A percentile compares a stretch with the other conserved stretches of the same genome.
These are phyloP conservation scores for Cutaneotrichosporon sp. DNA, from an alignment of 1,284 basidiomycete genomes.

Conservation along the genomic window DNA sequence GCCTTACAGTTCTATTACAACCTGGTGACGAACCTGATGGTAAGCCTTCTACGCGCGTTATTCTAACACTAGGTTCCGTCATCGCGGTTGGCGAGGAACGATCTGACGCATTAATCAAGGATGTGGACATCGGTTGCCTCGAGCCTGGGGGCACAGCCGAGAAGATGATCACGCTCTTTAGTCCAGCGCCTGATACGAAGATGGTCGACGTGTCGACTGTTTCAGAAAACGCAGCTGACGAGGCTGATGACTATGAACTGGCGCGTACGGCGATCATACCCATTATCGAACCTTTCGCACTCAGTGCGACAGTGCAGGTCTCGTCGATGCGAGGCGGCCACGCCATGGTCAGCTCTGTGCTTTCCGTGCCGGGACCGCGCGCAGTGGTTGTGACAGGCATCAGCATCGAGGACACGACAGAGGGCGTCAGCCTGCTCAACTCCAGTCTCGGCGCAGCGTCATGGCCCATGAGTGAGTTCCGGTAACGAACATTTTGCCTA, in stretches of 20 bases:
- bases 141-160: slow-evolving; percentile 10
- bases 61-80: slow-evolving; percentile 1
- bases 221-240: slow-evolving; percentile 7
- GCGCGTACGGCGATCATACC: slow-evolving; percentile 28
- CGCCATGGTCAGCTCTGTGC: slow-evolving; percentile 4
- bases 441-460: slow-evolving; percentile 6
- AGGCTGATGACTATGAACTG: slow-evolving; percentile 22
- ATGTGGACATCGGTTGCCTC: slow-evolving; percentile 26
- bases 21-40: slow-evolving; percentile 72
- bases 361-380: slow-evolving; percentile 4
- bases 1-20: slow-evolving; percentile 68
- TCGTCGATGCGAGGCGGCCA: background rate
- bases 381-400: background rate
- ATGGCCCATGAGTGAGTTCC: slow-evolving; percentile 20
- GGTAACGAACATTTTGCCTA: background rate
- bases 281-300: slow-evolving; percentile 29
- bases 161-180: slow-evolving; percentile 17
- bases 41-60: slow-evolving; percentile 42
- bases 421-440: slow-evolving; percentile 15
- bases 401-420: background rate
- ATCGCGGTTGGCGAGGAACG: slow-evolving; percentile 18
- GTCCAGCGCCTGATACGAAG: slow-evolving; percentile 18
- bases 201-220: slow-evolving; percentile 30
- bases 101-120: slow-evolving; percentile 22
- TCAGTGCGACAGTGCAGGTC: slow-evolving; percentile 12